Conservation (phyloP, 2,329 filamentous ascomycete species). For the Fusarium xyrophilum region DNA sequence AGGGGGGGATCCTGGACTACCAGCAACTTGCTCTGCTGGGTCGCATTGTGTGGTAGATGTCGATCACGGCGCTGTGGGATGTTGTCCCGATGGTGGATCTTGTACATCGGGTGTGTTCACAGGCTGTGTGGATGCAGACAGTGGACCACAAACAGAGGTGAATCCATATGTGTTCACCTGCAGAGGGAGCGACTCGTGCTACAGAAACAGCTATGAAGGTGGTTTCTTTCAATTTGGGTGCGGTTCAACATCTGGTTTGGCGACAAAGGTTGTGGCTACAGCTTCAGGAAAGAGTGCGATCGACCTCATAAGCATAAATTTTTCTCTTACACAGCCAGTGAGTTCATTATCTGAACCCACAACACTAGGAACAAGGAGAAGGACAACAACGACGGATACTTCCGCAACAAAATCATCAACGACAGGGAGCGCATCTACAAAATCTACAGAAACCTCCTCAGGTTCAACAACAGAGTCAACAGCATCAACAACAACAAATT, state of each 20-base stretch:
- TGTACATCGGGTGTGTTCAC: constrained; percentile 66
- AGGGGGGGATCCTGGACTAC: constrained; percentile 57
- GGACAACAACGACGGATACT: constrained; percentile 13
- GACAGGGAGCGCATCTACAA: constrained; percentile 10
- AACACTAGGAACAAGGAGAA: constrained; percentile 46
- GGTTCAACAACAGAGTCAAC: constrained; percentile 2
- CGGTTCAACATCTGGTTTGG: constrained; percentile 56
- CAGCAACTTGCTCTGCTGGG: constrained; percentile 64
- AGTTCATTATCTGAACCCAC: constrained; percentile 52
- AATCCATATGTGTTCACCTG: constrained; percentile 67
- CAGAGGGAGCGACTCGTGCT: constrained; percentile 59
- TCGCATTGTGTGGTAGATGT: constrained; percentile 65
- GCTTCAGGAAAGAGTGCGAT: constrained; percentile 51
- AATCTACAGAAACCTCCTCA: constrained; percentile 16
- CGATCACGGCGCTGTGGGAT: constrained; percentile 58
- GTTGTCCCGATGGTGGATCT: constrained; percentile 59
- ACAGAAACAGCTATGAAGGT: constrained; percentile 61
- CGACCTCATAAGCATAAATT: constrained; percentile 49
- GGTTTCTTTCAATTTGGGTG: constrained; percentile 66
- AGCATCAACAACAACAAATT: neutral
- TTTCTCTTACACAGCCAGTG: constrained; percentile 51
- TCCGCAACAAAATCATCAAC: constrained; percentile 15
- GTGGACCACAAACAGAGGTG: constrained; percentile 56
- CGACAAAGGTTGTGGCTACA: constrained; percentile 56
- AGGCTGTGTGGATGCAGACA: constrained; percentile 61